phyloP scores from a whole-genome alignment of 164 flowering plant species.

The Magnolia kwangsiensis region DNA sequence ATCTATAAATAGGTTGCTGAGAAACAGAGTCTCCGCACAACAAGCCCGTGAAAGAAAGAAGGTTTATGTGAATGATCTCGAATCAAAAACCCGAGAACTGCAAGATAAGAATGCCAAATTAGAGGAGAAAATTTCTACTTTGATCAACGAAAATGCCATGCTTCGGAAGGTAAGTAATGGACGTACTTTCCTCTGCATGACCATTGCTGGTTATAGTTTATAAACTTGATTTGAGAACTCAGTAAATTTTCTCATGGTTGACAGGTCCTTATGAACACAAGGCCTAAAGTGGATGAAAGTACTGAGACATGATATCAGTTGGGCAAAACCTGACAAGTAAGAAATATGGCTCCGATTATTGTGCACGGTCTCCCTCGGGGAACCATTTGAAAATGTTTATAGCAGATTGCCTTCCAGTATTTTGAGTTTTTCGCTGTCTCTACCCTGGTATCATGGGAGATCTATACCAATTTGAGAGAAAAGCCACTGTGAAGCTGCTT shows the following conservation, averaged over 20 bases:
- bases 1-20: constrained; percentile 35
- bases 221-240: not conserved
- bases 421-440: not conserved
- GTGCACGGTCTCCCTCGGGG: not conserved
- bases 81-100: constrained; percentile 45
- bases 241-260: not conserved
- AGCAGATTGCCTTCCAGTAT: not conserved
- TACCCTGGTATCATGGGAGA: not conserved
- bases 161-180: constrained; percentile 42
- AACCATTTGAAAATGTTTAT: not conserved
- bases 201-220: too few species aligned
- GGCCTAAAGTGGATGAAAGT: constrained; percentile 43
- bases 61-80: constrained; percentile 57
- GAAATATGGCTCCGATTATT: not conserved
- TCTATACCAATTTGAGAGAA: not conserved
- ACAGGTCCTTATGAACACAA: constrained; percentile 49
- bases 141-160: constrained; percentile 57
- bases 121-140: constrained; percentile 56
- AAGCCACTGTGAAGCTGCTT: not conserved
- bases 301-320: constrained; percentile 21
- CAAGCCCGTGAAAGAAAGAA: constrained; percentile 78
- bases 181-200: not conserved
- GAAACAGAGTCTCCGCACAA: constrained; percentile 69
- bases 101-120: constrained; percentile 41
- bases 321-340: constrained; percentile 9